Evolutionary conservation across 768 basidiomycete species (phyloP).

Genomic region (Suillus alpinus): DNA sequence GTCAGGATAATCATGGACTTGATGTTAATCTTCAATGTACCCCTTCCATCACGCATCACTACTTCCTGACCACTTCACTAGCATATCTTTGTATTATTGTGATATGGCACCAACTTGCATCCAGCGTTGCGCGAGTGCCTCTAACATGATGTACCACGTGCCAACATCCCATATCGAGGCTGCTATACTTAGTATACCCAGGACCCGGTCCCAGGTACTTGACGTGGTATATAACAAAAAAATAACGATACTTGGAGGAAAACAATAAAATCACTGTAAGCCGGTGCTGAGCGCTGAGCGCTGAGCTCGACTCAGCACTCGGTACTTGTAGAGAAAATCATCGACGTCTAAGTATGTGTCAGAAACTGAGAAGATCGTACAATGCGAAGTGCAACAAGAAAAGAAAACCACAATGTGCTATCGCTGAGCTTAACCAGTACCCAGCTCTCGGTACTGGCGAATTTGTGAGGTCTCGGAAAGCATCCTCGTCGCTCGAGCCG

Average conservation of each 20-base stretch:
- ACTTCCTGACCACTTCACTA: constrained; percentile 1
- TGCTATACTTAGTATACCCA: background rate
- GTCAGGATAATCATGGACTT: constrained; percentile 20
- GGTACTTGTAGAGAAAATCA: background rate
- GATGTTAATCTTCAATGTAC: constrained; percentile 15
- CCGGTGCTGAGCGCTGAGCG: too few relatives aligned
- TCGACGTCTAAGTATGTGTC: background rate
- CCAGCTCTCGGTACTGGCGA: background rate
- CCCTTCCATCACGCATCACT: background rate
- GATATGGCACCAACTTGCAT: constrained; percentile 2
- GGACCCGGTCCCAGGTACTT: background rate
- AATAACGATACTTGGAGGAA: background rate
- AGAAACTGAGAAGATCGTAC: background rate
- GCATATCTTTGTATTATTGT: constrained; percentile 7
- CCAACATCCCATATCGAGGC: background rate
- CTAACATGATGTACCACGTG: background rate
- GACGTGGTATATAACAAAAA: background rate
- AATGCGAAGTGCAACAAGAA: background rate
- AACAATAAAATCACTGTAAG: too few relatives aligned
- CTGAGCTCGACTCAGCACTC: too few relatives aligned
- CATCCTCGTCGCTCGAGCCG: too few relatives aligned
- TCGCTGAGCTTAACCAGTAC: background rate
- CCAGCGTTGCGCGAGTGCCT: background rate
- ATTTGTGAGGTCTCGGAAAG: background rate
- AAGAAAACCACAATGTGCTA: background rate